phyloP scores from a whole-genome alignment of 495 filamentous ascomycete genomes.

The Extremus antarcticus region DNA sequence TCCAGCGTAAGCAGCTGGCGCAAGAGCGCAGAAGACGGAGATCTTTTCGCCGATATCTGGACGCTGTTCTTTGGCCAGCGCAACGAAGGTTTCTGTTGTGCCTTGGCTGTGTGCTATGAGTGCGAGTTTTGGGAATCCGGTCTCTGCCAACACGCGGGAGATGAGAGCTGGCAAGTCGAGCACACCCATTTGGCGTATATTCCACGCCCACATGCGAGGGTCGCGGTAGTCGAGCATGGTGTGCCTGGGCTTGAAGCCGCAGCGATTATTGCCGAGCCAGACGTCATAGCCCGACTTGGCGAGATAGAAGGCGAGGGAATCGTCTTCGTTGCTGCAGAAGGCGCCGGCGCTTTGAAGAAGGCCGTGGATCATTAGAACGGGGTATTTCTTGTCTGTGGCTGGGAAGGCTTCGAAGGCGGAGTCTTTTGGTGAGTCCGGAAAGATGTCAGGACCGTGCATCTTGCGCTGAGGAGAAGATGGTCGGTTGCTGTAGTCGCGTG shows the following conservation, averaged over 20 bases:
- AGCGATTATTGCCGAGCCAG: slow-evolving; percentile 92
- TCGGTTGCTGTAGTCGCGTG: slow-evolving; percentile 46
- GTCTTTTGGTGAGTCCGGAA: slow-evolving; percentile 25
- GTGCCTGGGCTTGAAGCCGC: slow-evolving; percentile 72
- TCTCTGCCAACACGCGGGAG: slow-evolving; percentile 70
- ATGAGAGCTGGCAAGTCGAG: slow-evolving; percentile 85
- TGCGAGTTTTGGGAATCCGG: slow-evolving; percentile 72
- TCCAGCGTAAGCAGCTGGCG: slow-evolving; percentile 84
- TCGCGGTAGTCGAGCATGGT: slow-evolving; percentile 57
- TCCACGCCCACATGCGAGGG: slow-evolving; percentile 96
- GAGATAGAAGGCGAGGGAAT: slow-evolving; percentile 81
- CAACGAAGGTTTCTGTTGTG: slow-evolving; percentile 81
- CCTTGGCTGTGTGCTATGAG: slow-evolving; percentile 86
- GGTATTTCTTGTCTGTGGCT: slow-evolving; percentile 55
- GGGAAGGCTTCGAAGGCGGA: slow-evolving; percentile 25
- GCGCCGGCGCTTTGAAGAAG: slow-evolving; percentile 79
- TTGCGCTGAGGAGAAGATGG: slow-evolving; percentile 16
- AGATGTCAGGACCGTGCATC: slow-evolving; percentile 26
- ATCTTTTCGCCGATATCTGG: slow-evolving; percentile 77
- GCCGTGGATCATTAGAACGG: slow-evolving; percentile 80
- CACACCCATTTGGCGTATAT: slow-evolving; percentile 86
- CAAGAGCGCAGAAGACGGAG: slow-evolving; percentile 85
- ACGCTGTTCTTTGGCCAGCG: slow-evolving; percentile 82
- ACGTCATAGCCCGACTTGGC: slow-evolving; percentile 92
- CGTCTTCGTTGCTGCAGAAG: slow-evolving; percentile 84